Evolutionary conservation across 371 early-diverging fungal genomes (phyloP).

Genomic region (Syncephalastrum sp.): DNA sequence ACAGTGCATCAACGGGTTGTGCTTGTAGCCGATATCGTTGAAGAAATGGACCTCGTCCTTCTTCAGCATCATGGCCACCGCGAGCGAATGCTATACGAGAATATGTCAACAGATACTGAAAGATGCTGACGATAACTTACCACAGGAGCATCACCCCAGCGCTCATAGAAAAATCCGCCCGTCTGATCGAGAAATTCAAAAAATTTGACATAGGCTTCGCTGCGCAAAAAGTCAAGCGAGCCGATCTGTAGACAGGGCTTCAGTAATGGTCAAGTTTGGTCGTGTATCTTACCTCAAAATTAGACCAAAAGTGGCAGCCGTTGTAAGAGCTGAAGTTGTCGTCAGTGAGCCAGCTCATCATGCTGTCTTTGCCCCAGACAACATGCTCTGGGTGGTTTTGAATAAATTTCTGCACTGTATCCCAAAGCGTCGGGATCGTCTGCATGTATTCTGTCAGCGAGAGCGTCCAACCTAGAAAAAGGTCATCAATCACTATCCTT

Average conservation of each 20-base stretch:
- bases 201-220: conserved; percentile 68
- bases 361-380: conserved; percentile 16
- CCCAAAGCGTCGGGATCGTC: conserved; percentile 88
- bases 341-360: conserved; percentile 32
- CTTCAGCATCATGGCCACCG: conserved; percentile 78
- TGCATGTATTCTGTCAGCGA: conserved; percentile 76
- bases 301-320: conserved; percentile 82
- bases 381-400: conserved; percentile 43
- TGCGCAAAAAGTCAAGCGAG: conserved; percentile 74
- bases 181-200: conserved; percentile 79
- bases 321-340: conserved; percentile 41
- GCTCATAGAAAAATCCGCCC: conserved; percentile 94
- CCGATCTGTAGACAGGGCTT: conserved; percentile 60
- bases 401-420: conserved; percentile 58
- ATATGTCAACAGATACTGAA: conserved; percentile 22
- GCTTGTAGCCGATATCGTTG: conserved; percentile 85
- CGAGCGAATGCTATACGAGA: conserved; percentile 72
- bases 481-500: background rate
- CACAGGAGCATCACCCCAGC: conserved; percentile 68
- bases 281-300: conserved; percentile 39
- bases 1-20: conserved; percentile 69
- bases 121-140: conserved; percentile 86
- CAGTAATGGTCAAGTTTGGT: conserved; percentile 1
- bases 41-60: conserved; percentile 88
- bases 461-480: conserved; percentile 77